These are phyloP conservation scores for Podospora fimiseda DNA, from an alignment of 495 filamentous ascomycete genomes.

Conservation along the genomic window DNA sequence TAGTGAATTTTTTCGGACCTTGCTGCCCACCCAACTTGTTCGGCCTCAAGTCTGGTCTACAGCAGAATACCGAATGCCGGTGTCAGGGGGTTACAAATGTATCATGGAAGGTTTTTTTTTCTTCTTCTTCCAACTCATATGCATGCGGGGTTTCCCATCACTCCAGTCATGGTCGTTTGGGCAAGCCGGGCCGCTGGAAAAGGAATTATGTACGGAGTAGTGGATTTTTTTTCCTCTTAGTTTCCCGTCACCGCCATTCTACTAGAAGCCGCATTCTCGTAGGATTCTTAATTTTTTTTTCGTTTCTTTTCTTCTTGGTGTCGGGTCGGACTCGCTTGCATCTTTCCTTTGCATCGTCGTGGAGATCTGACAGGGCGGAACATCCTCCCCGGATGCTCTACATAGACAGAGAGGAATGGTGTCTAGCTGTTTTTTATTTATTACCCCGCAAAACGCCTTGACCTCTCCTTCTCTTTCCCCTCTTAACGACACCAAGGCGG, in stretches of 20 bases:
- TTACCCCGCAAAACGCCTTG: neutral
- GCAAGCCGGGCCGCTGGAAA: neutral
- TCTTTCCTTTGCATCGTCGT: neutral
- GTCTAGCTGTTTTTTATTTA: neutral
- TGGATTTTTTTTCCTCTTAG: neutral
- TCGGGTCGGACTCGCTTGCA: neutral
- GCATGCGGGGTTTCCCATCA: neutral
- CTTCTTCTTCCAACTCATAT: neutral
- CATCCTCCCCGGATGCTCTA: neutral
- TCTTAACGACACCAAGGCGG: no score
- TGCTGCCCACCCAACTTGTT: neutral
- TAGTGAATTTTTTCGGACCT: neutral
- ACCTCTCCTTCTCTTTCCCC: no score
- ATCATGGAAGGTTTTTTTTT: neutral
- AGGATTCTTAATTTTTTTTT: neutral
- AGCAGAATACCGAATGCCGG: neutral
- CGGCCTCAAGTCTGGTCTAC: neutral
- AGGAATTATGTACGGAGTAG: neutral
- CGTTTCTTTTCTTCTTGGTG: neutral
- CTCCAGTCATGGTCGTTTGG: neutral
- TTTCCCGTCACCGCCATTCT: neutral
- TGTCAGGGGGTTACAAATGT: neutral
- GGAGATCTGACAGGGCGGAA: neutral
- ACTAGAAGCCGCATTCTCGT: no score
- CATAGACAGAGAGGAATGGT: neutral